Base-by-base conservation (phyloP, 2,329 filamentous ascomycete species). In the Fusarium dlaminii region DNA sequence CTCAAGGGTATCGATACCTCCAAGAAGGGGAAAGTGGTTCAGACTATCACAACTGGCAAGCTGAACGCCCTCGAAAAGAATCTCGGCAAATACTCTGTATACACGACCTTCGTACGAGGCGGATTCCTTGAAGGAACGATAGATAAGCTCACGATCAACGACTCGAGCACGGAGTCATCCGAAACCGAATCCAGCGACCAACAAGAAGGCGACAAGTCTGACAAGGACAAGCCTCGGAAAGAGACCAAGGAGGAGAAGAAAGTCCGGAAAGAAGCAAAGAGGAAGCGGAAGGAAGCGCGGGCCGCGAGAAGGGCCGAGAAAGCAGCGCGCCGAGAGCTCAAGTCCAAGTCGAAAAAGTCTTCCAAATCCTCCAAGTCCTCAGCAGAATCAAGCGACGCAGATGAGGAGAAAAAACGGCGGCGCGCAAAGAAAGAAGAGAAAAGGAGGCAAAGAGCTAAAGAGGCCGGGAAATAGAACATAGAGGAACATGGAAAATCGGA, bases 41-140 rank as follows among this genome's bases (percentile, higher is more conserved):
- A 92, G 86, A 88, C 89, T 67, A 81, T 89, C 72, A 85, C 83
- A 37, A 85, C 86, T 65, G 85, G 88, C 68, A 85, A 87, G 70
- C 83, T 91, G 58, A 87, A 90, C 76, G 86, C 87, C 73, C 86
- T 91, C 64, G 87, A 88, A 60, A 86, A 85, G 75, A 86, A 87
- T 9, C 85, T 86, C 49, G 83, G 83, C 27, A 89, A 88, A 75
- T 90, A 91, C 82, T 91, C 90, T 1, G 85, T 98, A 13, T 98
- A 98, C 80, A 89, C 91, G 14, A 92, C 91, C 57, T 98, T 99
- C 80, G 94, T 98, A 30, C 90, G 89, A 72, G 96, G 96, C 14
- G 93, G 95, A 62, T 86, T 90, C 29, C 86, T 98, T 64, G 86
- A 90, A 45, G 95, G 95, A 6, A 97, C 94, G 6, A 82, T 94